Evolutionary conservation across 768 basidiomycete genomes (phyloP), one percentile per base, ranked within the genome.

Genomic region (Boletus coccyginus): DNA sequence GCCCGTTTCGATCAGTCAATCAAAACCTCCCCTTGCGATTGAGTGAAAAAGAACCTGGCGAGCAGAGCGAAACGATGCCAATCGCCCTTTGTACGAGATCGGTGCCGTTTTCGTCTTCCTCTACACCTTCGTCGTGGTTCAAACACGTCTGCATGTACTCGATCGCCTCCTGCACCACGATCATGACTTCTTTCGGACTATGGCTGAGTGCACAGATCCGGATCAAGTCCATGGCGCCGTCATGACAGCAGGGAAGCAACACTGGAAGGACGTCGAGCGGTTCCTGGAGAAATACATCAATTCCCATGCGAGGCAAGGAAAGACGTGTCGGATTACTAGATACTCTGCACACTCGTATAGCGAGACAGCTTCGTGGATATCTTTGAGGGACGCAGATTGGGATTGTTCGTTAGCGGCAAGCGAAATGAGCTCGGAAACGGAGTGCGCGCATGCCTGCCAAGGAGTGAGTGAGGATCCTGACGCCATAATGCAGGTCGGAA

Each of bases 121-220:
- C 44, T 12, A 48, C 65, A 11, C 63, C 65, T 5, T 60, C 64
- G 13, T 62, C 61, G 24, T 52, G 50, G 51, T 63, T 50, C 39
- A 55, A 27, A 51, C 16, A 41, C 5, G 46, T 51, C 27, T 64
- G 59, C 21, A 80, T 45, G 29, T 52, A 54, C 57, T 78, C 80
- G 32, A 74, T 52, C 7, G 59, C 61, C 59, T 78, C 79, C 48
- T 79, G 76, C 17, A 72, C 45, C 3, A 75, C 75, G 47, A 80
- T 73, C 40, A 78, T 48, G 24, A 74, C 57, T 60, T 80, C 79
- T 55, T 79, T 80, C 0, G 74, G 70, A 50, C 69, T 80, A 14
- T 60, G 62, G 3, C 65, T 49, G 39, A 58, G 46, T 4, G 70
- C 70, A 29, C 78, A 70, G 14, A 63, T 24, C n/a, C 53, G 60